phyloP scores from a whole-genome alignment of 345 rosid species.

The Linum usitatissimum region DNA sequence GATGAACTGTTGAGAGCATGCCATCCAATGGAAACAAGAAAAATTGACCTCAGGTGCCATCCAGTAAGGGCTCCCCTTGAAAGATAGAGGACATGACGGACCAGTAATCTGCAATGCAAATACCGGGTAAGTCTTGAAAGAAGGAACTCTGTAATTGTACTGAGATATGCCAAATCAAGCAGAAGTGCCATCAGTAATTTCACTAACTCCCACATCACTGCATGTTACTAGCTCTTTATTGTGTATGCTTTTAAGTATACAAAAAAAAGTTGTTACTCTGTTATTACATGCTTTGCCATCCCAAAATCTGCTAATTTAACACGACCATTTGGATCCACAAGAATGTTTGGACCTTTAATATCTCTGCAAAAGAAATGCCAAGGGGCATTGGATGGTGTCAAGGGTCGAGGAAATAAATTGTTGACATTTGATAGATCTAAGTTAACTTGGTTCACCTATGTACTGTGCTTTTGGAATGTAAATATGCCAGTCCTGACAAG shows the following conservation, averaged over 20 bases:
- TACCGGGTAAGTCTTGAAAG: slow-evolving; percentile 2
- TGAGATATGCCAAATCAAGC: too few species aligned
- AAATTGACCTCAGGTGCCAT: slow-evolving; percentile 72
- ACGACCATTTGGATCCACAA: slow-evolving; percentile 66
- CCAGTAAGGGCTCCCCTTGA: slow-evolving; percentile 86
- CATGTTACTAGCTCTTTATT: too few species aligned
- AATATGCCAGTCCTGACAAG: slow-evolving; percentile 56
- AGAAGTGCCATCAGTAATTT: too few species aligned
- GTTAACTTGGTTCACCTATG: slow-evolving; percentile 38
- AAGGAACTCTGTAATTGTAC: too few species aligned
- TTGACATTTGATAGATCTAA: too few species aligned
- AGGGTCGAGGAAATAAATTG: neutral
- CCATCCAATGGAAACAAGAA: slow-evolving; percentile 1
- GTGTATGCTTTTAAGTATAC: too few species aligned
- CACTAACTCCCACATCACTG: too few species aligned
- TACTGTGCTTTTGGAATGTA: slow-evolving; percentile 57
- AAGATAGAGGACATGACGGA: slow-evolving; percentile 64
- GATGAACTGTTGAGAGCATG: slow-evolving; percentile 2
- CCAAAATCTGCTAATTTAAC: slow-evolving; percentile 79
- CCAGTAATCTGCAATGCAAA: slow-evolving; percentile 49
- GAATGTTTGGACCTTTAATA: slow-evolving; percentile 75
- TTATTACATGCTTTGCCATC: slow-evolving; percentile 82
- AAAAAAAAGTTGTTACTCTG: neutral
- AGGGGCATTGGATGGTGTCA: neutral
- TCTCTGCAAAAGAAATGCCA: slow-evolving; percentile 35